Base-by-base conservation (phyloP, 1,284 basidiomycete species). In the Ustilago xerochloae region DNA sequence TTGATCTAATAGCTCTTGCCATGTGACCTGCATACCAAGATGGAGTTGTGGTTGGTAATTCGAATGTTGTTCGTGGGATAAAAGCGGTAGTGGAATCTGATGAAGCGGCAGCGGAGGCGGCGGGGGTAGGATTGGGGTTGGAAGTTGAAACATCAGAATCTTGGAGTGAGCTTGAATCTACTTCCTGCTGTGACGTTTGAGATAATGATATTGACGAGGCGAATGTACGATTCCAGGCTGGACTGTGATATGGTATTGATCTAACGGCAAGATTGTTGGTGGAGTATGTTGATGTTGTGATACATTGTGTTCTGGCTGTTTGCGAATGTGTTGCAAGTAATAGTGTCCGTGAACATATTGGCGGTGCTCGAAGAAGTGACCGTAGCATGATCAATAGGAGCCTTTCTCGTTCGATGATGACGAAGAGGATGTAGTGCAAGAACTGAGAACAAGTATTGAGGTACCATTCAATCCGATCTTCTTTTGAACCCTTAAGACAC, bases 11-110 rank as follows among this genome's bases (percentile, higher is more conserved):
- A 0, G 81, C 81, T 1, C 81, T 57, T 2, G 79, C 72, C 96
- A 98, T 99, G 86, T 99, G 96, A 10, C 97, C 96, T 26, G 93
- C 92, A 85, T 92, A 97, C 95, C 95, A 98, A 86, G 93, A 94
- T 54, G 92, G 91, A n/a, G 93, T 84, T 2, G 79, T 78, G 0
- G 77, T 48, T 0, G 88, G 87, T 39, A 87, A 86, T 0, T 79
- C 71, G 75, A 88, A 88, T 0, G 55, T 39, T 6, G 73, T 43
- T 8, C 86, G 80, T 2, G 85, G 84, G 5, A 72, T 32, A 68
- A 87, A 86, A 4, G n/a, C n/a, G n/a, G 49, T 2, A 3, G 47
- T 24, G 18, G 45, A n/a, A 16, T 47, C 16, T 16, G 45, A 13
- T 48, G 16, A 9, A 32, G 26, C n/a, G n/a, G n/a, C n/a, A 39